A percentile compares a stretch with the other conserved stretches of the same genome.
These are phyloP conservation scores for Phytophthora ohioensis DNA, from an alignment of 352 stramenopile species.

Conservation along the genomic window DNA sequence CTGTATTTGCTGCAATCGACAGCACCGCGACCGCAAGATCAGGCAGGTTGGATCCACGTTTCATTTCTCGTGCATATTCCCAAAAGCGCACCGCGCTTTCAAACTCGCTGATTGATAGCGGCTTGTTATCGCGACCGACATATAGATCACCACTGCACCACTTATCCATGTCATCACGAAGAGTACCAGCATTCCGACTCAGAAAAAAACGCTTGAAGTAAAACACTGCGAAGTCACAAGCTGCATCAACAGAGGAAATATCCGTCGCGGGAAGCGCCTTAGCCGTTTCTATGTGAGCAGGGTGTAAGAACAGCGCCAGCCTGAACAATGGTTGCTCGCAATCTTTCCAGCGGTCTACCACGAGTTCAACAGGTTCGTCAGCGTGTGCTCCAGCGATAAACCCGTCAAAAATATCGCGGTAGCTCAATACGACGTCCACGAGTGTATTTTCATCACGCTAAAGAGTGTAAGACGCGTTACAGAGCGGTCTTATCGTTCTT, in stretches of 20 bases:
- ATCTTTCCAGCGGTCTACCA: conserved; percentile 15
- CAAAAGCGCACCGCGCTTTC: not conserved
- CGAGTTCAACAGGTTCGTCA: not conserved
- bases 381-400: conserved; percentile 7
- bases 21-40: conserved; percentile 8
- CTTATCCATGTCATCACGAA: conserved; percentile 2
- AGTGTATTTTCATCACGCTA: conserved; percentile 15
- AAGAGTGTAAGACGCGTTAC: conserved; percentile 8
- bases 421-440: conserved; percentile 8
- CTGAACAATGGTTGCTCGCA: conserved; percentile 21
- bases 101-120: not conserved
- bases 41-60: conserved; percentile 1
- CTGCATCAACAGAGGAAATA: not conserved
- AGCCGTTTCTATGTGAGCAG: conserved; percentile 2
- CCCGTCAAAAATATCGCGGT: conserved; percentile 5
- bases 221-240: conserved; percentile 6
- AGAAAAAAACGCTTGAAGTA: conserved; percentile 12
- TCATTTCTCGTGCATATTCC: not conserved
- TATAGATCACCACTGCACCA: not conserved
- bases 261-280: not conserved
- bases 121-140: no score
- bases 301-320: conserved; percentile 14
- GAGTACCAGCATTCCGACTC: not conserved
- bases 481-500: conserved; percentile 8
- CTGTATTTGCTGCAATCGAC: conserved; percentile 17